phyloP scores from a whole-genome alignment of 2,329 filamentous ascomycete species.

The Paradendryphiella salina region DNA sequence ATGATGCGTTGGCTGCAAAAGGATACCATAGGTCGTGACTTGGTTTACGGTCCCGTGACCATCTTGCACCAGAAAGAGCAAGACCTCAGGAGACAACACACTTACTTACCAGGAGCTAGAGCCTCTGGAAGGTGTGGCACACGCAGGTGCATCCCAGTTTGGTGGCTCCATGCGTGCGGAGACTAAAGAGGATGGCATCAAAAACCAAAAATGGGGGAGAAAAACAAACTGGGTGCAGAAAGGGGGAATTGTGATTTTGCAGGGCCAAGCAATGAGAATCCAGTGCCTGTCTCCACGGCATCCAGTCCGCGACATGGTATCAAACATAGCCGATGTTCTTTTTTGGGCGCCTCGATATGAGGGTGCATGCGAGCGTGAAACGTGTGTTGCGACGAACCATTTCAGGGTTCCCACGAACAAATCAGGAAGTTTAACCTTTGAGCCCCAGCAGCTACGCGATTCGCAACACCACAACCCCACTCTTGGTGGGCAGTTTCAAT shows the following conservation, averaged over 20 bases:
- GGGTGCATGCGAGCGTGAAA: conserved; percentile 2
- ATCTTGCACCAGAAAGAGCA: conserved; percentile 3
- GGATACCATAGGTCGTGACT: background rate
- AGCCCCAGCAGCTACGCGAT: conserved; percentile 6
- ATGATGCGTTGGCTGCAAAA: conserved; percentile 5
- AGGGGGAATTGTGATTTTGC: conserved; percentile 3
- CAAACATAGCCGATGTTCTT: conserved; percentile 1
- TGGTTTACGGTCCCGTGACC: background rate
- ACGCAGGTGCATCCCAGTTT: conserved; percentile 5
- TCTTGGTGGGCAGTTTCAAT: conserved; percentile 1
- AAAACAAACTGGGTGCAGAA: background rate
- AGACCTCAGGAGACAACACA: background rate
- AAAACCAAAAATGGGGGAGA: background rate
- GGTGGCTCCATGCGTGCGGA: background rate
- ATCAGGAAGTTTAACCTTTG: conserved; percentile 3
- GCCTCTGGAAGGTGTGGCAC: conserved; percentile 1
- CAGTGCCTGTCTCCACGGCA: background rate
- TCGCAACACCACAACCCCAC: conserved; percentile 8
- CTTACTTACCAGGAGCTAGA: background rate
- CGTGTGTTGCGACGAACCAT: conserved; percentile 14
- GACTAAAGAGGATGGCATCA: background rate
- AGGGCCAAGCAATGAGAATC: background rate
- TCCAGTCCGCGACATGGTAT: conserved; percentile 3
- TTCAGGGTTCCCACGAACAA: conserved; percentile 10
- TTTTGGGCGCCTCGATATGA: background rate